Evolutionary conservation across 176 grass and related monocot species (phyloP).

Genomic region (Lolium rigidum): DNA sequence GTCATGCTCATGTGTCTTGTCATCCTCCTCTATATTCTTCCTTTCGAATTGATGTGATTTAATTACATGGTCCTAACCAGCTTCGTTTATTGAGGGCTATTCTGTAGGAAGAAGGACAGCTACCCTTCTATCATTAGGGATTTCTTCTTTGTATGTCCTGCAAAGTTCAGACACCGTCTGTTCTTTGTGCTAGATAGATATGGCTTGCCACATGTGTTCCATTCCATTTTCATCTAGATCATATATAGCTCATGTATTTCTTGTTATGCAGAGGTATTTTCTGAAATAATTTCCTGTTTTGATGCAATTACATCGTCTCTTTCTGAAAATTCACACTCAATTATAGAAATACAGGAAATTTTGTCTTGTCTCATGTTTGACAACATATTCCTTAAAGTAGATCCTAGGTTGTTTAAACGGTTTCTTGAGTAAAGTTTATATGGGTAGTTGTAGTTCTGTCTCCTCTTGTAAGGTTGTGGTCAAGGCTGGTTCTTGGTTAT

Average conservation of each 20-base stretch:
- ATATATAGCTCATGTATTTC: neutral
- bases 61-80: neutral
- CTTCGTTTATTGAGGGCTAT: neutral
- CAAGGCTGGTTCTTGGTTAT: neutral
- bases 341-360: neutral
- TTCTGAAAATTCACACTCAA: neutral
- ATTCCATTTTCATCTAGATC: neutral
- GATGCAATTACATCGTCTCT: neutral
- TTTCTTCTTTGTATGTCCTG: neutral
- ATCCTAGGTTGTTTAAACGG: neutral
- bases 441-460: neutral
- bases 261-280: neutral
- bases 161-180: neutral
- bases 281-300: neutral
- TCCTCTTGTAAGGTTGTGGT: slow-evolving; percentile 20
- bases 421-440: neutral
- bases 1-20: neutral
- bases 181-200: neutral
- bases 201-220: neutral
- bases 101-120: neutral
- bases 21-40: neutral
- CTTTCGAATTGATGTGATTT: neutral
- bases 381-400: neutral
- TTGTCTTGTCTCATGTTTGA: neutral
- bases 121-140: neutral